Evolutionary conservation across 2,329 filamentous ascomycete genomes (phyloP).

Genomic region (Aspergillus floridensis): DNA sequence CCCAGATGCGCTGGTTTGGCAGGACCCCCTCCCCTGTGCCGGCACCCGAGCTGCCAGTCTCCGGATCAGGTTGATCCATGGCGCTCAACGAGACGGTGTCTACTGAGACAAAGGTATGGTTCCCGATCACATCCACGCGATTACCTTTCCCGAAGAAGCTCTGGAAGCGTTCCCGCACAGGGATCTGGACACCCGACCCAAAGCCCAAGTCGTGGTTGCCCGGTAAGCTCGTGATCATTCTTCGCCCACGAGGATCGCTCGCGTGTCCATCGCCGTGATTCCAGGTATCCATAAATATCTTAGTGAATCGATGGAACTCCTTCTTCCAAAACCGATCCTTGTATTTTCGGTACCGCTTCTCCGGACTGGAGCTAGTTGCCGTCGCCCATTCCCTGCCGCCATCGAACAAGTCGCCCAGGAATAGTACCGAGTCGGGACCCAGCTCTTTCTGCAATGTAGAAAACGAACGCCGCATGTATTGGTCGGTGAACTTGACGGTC

Average conservation of each 20-base stretch:
- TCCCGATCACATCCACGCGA: constrained; percentile 83
- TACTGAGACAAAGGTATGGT: constrained; percentile 91
- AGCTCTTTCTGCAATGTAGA: constrained; percentile 71
- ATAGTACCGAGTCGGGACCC: constrained; percentile 83
- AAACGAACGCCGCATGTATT: constrained; percentile 83
- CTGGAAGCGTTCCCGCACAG: constrained; percentile 79
- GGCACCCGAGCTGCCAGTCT: constrained; percentile 47
- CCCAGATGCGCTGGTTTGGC: constrained; percentile 63
- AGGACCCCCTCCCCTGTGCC: constrained; percentile 51
- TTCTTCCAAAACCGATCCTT: constrained; percentile 78
- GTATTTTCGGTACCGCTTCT: constrained; percentile 71
- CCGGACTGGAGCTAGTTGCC: constrained; percentile 56
- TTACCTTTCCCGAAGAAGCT: constrained; percentile 91
- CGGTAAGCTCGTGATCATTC: constrained; percentile 79
- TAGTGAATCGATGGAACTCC: constrained; percentile 82
- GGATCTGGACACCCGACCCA: constrained; percentile 74
- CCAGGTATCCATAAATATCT: constrained; percentile 76
- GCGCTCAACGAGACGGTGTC: constrained; percentile 88
- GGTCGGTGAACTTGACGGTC: constrained; percentile 75
- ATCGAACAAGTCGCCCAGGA: constrained; percentile 92
- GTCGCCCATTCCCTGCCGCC: constrained; percentile 95
- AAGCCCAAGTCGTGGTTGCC: constrained; percentile 97
- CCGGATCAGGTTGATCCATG: constrained; percentile 53
- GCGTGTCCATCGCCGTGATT: constrained; percentile 56
- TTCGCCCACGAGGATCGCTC: constrained; percentile 64